Evolutionary conservation across 2,329 filamentous ascomycete species (phyloP).

Genomic region (Dactylellina sp.): DNA sequence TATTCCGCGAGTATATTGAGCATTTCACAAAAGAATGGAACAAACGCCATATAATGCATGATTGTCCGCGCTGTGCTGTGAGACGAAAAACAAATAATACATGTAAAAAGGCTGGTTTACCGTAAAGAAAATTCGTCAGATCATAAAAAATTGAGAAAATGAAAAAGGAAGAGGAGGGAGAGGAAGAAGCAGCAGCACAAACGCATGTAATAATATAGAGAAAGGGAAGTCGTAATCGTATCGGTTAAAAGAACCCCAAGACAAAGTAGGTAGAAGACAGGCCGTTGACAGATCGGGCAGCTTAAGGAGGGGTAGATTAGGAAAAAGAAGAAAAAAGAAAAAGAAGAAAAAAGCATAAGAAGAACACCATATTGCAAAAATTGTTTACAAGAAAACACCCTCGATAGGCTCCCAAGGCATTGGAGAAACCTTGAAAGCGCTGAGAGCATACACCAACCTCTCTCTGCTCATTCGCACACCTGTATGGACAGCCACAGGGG

Average conservation of each 20-base stretch:
- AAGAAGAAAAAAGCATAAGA: constrained; percentile 3
- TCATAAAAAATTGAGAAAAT: constrained; percentile 2
- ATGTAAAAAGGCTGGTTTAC: constrained; percentile 21
- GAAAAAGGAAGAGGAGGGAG: constrained; percentile 1
- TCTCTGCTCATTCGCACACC: constrained; percentile 49
- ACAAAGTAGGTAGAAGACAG: constrained; percentile 10
- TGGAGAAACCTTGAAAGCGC: constrained; percentile 50
- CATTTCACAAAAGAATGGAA: constrained; percentile 13
- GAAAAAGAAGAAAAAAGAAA: neutral
- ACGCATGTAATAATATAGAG: neutral
- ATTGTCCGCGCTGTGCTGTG: constrained; percentile 52
- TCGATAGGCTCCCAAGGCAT: constrained; percentile 54
- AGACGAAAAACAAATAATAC: constrained; percentile 30
- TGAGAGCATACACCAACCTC: constrained; percentile 50
- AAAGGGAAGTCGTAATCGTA: constrained; percentile 33
- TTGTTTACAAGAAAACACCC: constrained; percentile 47
- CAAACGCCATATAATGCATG: constrained; percentile 53
- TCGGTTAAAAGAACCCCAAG: constrained; percentile 21
- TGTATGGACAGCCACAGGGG: constrained; percentile 33
- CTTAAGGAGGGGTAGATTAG: no score
- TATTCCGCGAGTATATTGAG: constrained; percentile 11
- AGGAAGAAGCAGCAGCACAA: neutral
- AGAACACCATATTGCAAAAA: constrained; percentile 2
- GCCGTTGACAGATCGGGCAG: no score
- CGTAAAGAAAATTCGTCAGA: constrained; percentile 22